Percentiles rank a stretch among this genome's conserved stretches.
phyloP scores from a whole-genome alignment of 306 rosid genomes.

The Rosa rugosa region DNA sequence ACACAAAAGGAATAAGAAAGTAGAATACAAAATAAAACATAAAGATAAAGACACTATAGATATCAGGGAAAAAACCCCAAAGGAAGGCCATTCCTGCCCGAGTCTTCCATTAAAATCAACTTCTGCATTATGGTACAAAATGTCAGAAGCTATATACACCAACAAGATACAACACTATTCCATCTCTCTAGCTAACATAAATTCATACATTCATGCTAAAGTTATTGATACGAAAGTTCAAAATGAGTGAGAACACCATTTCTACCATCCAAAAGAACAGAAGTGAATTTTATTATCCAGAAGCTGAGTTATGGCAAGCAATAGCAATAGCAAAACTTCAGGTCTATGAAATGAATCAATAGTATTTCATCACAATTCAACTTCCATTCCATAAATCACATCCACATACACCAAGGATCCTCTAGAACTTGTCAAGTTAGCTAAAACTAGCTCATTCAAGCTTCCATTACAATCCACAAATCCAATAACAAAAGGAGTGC shows the following conservation, averaged over 20 bases:
- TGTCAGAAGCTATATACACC: slow-evolving; percentile 10
- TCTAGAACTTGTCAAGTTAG: neutral
- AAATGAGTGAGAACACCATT: neutral
- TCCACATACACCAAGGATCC: neutral
- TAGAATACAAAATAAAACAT: neutral
- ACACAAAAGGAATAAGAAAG: neutral
- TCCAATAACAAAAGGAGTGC: neutral
- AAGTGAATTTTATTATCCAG: neutral
- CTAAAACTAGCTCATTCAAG: neutral
- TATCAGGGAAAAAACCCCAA: slow-evolving; percentile 10
- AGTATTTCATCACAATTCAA: neutral
- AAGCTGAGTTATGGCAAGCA: neutral
- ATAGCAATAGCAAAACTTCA: neutral
- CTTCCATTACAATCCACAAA: neutral
- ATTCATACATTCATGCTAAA: neutral
- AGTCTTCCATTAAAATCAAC: slow-evolving; percentile 17
- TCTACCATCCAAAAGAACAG: neutral
- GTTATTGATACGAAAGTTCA: neutral
- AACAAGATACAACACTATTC: neutral
- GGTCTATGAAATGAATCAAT: neutral
- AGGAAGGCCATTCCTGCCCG: slow-evolving; percentile 13
- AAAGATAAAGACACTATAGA: neutral
- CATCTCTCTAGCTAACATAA: neutral
- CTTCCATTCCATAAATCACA: neutral
- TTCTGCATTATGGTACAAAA: slow-evolving; percentile 15